Conservation (phyloP, 352 stramenopile genomes). For the Peronospora belbahrii region DNA sequence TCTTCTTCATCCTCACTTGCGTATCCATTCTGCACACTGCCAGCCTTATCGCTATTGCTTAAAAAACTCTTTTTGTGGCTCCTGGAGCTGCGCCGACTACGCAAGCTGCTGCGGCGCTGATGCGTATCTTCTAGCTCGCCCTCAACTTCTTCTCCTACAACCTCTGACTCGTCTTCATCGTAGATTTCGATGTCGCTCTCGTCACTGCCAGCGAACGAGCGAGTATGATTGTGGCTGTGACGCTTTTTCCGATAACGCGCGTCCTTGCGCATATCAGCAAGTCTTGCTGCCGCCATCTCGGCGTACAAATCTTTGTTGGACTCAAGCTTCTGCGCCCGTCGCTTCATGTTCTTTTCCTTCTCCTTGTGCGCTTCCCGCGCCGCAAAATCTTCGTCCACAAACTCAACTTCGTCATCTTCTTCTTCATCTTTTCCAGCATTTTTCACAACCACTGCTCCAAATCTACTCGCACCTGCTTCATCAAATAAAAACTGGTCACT, state of each 20-base stretch:
- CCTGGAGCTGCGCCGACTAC: slow-evolving; percentile 18
- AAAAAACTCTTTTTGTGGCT: slow-evolving; percentile 28
- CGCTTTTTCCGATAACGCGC: slow-evolving; percentile 45
- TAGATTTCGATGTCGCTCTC: slow-evolving; percentile 22
- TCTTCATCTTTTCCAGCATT: slow-evolving; percentile 5
- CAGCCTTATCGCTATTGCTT: slow-evolving; percentile 20
- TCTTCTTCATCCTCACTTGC: slow-evolving; percentile 14
- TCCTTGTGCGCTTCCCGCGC: slow-evolving; percentile 39
- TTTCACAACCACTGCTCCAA: slow-evolving; percentile 44
- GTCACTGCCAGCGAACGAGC: slow-evolving; percentile 10
- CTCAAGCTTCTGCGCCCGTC: slow-evolving; percentile 58
- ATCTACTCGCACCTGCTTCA: slow-evolving; percentile 35
- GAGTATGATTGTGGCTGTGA: slow-evolving; percentile 11
- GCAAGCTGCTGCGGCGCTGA: slow-evolving; percentile 14
- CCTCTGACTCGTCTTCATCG: slow-evolving; percentile 19
- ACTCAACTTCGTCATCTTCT: slow-evolving; percentile 33
- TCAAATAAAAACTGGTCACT: slow-evolving; percentile 62
- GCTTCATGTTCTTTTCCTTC: slow-evolving; percentile 45
- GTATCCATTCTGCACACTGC: slow-evolving; percentile 6
- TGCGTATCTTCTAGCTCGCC: slow-evolving; percentile 12
- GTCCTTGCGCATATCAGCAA: slow-evolving; percentile 54
- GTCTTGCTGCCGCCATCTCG: slow-evolving; percentile 56
- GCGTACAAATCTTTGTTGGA: slow-evolving; percentile 64
- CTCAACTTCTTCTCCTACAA: slow-evolving; percentile 18
- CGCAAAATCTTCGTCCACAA: slow-evolving; percentile 44